Evolutionary conservation across 140 eudicot genomes (phyloP).

Genomic region (Senecio squalidus): DNA sequence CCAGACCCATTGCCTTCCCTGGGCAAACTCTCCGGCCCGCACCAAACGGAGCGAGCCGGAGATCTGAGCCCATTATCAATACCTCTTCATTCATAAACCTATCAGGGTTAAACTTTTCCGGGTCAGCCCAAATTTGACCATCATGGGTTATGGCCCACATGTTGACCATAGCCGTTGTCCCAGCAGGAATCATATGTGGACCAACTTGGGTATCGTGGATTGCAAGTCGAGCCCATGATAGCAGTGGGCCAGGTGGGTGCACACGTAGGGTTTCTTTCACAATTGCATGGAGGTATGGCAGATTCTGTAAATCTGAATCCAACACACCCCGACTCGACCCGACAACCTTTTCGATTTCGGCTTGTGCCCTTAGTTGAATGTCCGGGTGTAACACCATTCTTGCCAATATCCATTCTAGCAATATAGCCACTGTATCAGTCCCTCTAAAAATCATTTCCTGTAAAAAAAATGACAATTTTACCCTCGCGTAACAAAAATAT

Average conservation of each 20-base stretch:
- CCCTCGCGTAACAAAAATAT: too few species aligned
- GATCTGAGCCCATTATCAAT: slow-evolving; percentile 81
- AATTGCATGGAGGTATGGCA: slow-evolving; percentile 72
- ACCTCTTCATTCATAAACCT: slow-evolving; percentile 68
- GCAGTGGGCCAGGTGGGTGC: slow-evolving; percentile 94
- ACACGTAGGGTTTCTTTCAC: slow-evolving; percentile 76
- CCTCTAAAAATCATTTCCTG: slow-evolving; percentile 98
- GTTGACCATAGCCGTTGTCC: slow-evolving; percentile 93
- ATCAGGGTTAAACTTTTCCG: slow-evolving; percentile 63
- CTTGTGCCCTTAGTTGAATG: slow-evolving; percentile 67
- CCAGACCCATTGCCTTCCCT: slow-evolving; percentile 81
- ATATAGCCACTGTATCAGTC: slow-evolving; percentile 82
- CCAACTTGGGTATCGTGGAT: slow-evolving; percentile 79
- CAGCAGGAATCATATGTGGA: slow-evolving; percentile 68
- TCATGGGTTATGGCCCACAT: slow-evolving; percentile 92
- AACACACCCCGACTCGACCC: slow-evolving; percentile 29
- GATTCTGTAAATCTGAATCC: slow-evolving; percentile 48
- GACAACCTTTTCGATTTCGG: slow-evolving; percentile 50
- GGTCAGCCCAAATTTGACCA: slow-evolving; percentile 32
- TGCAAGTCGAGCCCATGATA: slow-evolving; percentile 91
- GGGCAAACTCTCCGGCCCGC: slow-evolving; percentile 99
- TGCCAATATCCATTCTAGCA: slow-evolving; percentile 80
- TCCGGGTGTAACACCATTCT: slow-evolving; percentile 89
- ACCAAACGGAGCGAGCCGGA: slow-evolving; percentile 89
- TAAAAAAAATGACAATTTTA: too few species aligned